Evolutionary conservation across 306 rosid species (phyloP).

Genomic region (Prunus mume): DNA sequence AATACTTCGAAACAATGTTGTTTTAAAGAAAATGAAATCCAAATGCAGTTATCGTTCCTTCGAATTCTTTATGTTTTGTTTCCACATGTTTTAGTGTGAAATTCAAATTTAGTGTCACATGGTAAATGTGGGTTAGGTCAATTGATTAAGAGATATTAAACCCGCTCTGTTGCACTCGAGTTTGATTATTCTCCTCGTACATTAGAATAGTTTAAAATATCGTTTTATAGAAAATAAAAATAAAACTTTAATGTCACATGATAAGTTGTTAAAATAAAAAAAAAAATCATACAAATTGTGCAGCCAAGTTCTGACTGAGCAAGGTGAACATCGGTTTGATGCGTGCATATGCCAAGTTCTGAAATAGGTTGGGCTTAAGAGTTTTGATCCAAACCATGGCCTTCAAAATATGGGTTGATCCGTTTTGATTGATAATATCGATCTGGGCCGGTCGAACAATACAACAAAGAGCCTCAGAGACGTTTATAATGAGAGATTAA

Average conservation of each 20-base stretch:
- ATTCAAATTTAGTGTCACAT: too few species aligned
- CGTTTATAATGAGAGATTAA: background rate
- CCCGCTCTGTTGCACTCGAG: too few species aligned
- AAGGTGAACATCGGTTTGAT: background rate
- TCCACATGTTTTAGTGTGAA: too few species aligned
- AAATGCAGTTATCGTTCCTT: too few species aligned
- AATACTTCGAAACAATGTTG: too few species aligned
- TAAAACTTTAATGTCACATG: background rate
- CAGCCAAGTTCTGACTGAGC: background rate
- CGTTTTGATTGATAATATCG: background rate
- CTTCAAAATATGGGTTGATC: background rate
- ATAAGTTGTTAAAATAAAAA: background rate
- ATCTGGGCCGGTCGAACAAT: too few species aligned
- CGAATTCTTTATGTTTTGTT: too few species aligned
- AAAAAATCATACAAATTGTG: background rate
- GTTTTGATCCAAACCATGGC: background rate
- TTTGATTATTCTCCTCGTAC: fast-evolving
- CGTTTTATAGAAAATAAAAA: background rate
- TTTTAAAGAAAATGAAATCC: too few species aligned
- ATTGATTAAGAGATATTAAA: too few species aligned
- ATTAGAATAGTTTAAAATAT: too few species aligned
- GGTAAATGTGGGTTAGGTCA: too few species aligned
- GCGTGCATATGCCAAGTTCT: background rate
- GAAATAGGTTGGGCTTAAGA: background rate
- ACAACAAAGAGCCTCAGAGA: background rate